These are phyloP conservation scores for Microdochium bolleyi DNA, from an alignment of 2,329 filamentous ascomycete species.

Conservation along the genomic window DNA sequence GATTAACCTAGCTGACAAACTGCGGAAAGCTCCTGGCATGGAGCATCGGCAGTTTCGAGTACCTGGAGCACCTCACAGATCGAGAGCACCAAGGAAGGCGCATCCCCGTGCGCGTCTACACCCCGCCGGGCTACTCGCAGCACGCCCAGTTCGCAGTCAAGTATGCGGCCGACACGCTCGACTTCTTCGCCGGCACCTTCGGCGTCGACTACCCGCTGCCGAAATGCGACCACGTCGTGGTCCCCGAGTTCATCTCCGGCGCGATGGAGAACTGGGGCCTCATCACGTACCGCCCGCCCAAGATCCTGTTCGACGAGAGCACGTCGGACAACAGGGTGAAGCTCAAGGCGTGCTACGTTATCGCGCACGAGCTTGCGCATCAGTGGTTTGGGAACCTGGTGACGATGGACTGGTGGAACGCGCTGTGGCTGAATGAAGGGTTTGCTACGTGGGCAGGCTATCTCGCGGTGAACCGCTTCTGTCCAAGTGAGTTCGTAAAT, in stretches of 20 bases:
- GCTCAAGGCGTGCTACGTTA: conserved; percentile 91
- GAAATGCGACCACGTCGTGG: conserved; percentile 83
- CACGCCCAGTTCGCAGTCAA: conserved; percentile 85
- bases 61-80: conserved; percentile 84
- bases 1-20: no score
- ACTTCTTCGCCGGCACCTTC: conserved; percentile 94
- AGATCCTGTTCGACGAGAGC: conserved; percentile 87
- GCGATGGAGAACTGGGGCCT: conserved; percentile 97
- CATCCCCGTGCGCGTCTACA: conserved; percentile 92
- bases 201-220: conserved; percentile 88
- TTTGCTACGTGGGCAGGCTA: conserved; percentile 99
- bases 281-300: conserved; percentile 91
- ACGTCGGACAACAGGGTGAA: conserved; percentile 85
- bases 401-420: conserved; percentile 95
- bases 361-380: conserved; percentile 94
- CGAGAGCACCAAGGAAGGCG: conserved; percentile 86
- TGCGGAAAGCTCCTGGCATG: conserved; percentile 77
- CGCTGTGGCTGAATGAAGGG: conserved; percentile 90
- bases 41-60: conserved; percentile 96
- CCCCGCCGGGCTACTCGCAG: conserved; percentile 85
- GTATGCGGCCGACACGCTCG: conserved; percentile 86
- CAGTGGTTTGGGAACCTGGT: conserved; percentile 96
- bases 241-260: conserved; percentile 82
- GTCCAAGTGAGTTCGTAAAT: conserved; percentile 43
- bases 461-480: conserved; percentile 82